Evolutionary conservation across 1,284 basidiomycete genomes (phyloP).

Genomic region (Leucoagaricus sp.): DNA sequence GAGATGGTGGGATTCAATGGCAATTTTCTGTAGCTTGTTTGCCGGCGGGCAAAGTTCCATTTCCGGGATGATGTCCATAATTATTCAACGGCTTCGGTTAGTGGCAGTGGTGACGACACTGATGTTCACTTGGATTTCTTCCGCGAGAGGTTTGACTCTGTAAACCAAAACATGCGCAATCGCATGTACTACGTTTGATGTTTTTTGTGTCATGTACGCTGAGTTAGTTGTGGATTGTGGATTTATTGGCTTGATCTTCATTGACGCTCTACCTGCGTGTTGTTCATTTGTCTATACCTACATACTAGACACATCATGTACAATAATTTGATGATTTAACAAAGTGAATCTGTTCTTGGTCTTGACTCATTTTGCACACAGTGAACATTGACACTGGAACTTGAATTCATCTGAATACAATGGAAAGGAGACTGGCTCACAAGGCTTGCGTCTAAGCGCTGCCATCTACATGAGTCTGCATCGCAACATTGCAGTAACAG

Average conservation of each 20-base stretch:
- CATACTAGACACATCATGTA: background rate
- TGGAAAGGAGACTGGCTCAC: too few relatives aligned
- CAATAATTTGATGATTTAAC: background rate
- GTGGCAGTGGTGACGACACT: constrained; percentile 18
- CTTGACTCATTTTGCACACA: too few relatives aligned
- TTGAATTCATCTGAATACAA: too few relatives aligned
- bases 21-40: constrained; percentile 22
- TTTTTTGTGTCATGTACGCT: background rate
- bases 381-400: too few relatives aligned
- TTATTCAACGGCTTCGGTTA: constrained; percentile 21
- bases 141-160: constrained; percentile 21
- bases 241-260: background rate
- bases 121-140: constrained; percentile 24
- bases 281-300: background rate
- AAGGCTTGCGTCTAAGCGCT: too few relatives aligned
- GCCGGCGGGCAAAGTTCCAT: constrained; percentile 34
- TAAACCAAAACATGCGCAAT: constrained; percentile 18
- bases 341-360: background rate
- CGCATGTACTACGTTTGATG: constrained; percentile 25
- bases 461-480: too few relatives aligned
- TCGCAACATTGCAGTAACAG: too few relatives aligned
- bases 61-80: constrained; percentile 25
- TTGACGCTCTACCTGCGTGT: background rate
- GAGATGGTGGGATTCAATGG: background rate
- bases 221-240: background rate